Conservation (phyloP, 352 stramenopile genomes). For the Globisporangium lucens region DNA sequence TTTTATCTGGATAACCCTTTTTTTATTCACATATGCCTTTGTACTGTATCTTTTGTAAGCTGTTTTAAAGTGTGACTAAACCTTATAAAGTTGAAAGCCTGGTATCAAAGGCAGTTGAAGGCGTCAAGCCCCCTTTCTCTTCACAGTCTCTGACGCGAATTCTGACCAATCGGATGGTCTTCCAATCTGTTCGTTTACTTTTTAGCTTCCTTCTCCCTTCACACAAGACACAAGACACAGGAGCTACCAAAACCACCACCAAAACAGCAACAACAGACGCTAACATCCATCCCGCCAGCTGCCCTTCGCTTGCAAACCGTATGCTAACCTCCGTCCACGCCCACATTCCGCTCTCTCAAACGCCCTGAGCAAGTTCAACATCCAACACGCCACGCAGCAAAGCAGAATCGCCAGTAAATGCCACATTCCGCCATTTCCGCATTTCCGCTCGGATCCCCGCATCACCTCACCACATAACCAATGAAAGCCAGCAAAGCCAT, state of each 20-base stretch:
- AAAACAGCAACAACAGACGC: not conserved
- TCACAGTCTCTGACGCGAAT: not conserved
- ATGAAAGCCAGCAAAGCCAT: not conserved
- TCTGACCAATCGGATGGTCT: conserved; percentile 15
- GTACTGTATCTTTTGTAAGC: not conserved
- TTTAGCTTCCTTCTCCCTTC: conserved; percentile 8
- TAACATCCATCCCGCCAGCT: not conserved
- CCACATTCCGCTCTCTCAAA: not conserved
- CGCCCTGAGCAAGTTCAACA: conserved; percentile 2
- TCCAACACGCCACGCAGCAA: not conserved
- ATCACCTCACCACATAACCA: not conserved
- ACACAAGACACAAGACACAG: not conserved
- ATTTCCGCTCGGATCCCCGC: conserved; percentile 9
- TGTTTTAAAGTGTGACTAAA: not conserved
- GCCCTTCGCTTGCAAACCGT: not conserved
- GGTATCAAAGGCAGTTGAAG: not conserved
- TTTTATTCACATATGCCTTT: not conserved
- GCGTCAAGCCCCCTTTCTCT: not conserved
- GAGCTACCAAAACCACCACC: conserved; percentile 2
- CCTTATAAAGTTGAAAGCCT: not conserved
- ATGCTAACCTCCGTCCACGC: conserved; percentile 8
- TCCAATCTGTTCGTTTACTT: conserved; percentile 18
- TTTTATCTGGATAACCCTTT: not conserved
- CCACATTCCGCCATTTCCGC: not conserved
- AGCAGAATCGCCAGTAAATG: not conserved